phyloP scores from a whole-genome alignment of 768 basidiomycete genomes.

The Tulasnella sp. region DNA sequence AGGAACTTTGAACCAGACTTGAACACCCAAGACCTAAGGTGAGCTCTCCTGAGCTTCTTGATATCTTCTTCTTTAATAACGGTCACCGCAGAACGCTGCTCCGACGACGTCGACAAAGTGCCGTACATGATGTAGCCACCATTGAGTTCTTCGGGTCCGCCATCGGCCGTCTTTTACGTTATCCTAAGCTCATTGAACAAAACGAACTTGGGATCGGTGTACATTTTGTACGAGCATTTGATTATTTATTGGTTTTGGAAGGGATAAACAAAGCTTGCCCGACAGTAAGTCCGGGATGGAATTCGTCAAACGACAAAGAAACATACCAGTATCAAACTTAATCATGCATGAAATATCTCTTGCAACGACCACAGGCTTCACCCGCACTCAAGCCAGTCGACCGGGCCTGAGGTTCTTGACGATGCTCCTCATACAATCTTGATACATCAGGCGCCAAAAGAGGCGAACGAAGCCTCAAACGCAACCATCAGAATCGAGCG shows the following conservation, averaged over 20 bases:
- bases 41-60: conserved; percentile 80
- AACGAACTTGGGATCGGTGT: conserved; percentile 61
- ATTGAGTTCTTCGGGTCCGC: conserved; percentile 33
- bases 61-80: conserved; percentile 71
- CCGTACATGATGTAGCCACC: conserved; percentile 58
- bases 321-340: conserved; percentile 54
- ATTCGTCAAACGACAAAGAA: neutral
- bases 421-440: conserved; percentile 75
- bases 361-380: conserved; percentile 61
- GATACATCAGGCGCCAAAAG: conserved; percentile 74
- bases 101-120: conserved; percentile 56
- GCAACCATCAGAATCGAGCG: neutral
- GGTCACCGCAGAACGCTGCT: conserved; percentile 61
- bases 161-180: conserved; percentile 37
- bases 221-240: conserved; percentile 57
- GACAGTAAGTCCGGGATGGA: neutral
- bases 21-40: conserved; percentile 51
- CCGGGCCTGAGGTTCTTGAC: conserved; percentile 36
- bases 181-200: conserved; percentile 71
- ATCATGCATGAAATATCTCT: conserved; percentile 71
- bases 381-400: conserved; percentile 36
- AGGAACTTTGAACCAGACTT: conserved; percentile 19
- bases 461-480: conserved; percentile 62
- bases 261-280: neutral
- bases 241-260: conserved; percentile 53